A percentile compares a stretch with the other conserved stretches of the same genome.
These are phyloP conservation scores for Coriaria nepalensis DNA, from an alignment of 306 rosid species.

Conservation along the genomic window DNA sequence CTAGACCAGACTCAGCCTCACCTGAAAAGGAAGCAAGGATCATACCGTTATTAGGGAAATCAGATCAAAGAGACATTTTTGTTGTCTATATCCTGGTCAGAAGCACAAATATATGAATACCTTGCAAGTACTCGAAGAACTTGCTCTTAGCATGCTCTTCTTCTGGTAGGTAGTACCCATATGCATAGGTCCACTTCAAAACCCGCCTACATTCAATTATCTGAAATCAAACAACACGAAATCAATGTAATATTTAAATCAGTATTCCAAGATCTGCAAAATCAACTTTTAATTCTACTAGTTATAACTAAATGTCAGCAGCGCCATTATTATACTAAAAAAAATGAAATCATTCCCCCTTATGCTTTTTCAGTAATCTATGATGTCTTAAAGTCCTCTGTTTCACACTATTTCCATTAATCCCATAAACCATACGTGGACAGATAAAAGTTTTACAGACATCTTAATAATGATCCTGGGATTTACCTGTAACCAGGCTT, in stretches of 20 bases:
- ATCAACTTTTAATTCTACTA: too few relatives aligned
- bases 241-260: too few relatives aligned
- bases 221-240: constrained; percentile 17
- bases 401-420: background rate
- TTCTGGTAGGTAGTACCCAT: constrained; percentile 35
- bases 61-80: background rate
- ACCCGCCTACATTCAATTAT: constrained; percentile 38
- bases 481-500: constrained; percentile 28
- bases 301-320: too few relatives aligned
- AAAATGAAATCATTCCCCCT: background rate
- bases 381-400: background rate
- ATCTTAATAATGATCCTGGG: background rate
- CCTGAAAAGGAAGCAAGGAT: constrained; percentile 19
- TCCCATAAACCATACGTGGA: background rate
- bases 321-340: too few relatives aligned
- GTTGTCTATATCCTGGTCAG: background rate
- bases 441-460: too few relatives aligned
- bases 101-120: constrained; percentile 16
- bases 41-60: constrained; percentile 1
- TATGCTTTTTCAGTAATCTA: background rate
- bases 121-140: constrained; percentile 67
- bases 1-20: constrained; percentile 77
- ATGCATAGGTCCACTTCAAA: constrained; percentile 42
- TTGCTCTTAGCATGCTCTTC: constrained; percentile 50
- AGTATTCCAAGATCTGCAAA: too few relatives aligned